Conservation (phyloP, 495 filamentous ascomycete genomes). For the Penicillium lividum region DNA sequence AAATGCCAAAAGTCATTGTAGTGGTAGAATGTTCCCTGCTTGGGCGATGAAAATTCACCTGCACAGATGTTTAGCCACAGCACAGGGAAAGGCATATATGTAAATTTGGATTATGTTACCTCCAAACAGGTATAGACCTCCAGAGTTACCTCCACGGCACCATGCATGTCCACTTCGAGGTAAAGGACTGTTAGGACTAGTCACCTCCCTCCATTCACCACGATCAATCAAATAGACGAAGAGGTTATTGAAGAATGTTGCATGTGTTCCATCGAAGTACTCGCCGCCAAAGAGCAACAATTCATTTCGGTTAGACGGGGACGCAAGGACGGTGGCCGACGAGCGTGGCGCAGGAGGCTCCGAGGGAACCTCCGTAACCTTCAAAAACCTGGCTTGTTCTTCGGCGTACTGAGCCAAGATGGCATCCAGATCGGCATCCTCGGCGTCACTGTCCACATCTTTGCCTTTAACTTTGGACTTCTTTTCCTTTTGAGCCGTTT, state of each 20-base stretch:
- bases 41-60: slow-evolving; percentile 72
- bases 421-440: slow-evolving; percentile 94
- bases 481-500: slow-evolving; percentile 75
- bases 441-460: slow-evolving; percentile 74
- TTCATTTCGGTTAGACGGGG: slow-evolving; percentile 82
- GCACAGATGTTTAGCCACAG: neutral
- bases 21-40: slow-evolving; percentile 98
- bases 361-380: slow-evolving; percentile 81
- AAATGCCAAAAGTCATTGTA: slow-evolving; percentile 98
- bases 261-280: slow-evolving; percentile 64
- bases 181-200: slow-evolving; percentile 86
- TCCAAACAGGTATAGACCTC: slow-evolving; percentile 89
- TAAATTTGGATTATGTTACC: slow-evolving; percentile 45
- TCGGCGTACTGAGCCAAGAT: slow-evolving; percentile 87
- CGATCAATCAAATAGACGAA: slow-evolving; percentile 85
- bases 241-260: slow-evolving; percentile 70
- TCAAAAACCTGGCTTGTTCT: slow-evolving; percentile 87
- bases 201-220: slow-evolving; percentile 86
- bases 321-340: slow-evolving; percentile 77
- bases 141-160: slow-evolving; percentile 81
- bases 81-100: slow-evolving; percentile 10
- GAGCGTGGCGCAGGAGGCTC: slow-evolving; percentile 76
- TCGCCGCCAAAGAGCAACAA: slow-evolving; percentile 90
- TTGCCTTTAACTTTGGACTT: slow-evolving; percentile 59
- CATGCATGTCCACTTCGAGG: slow-evolving; percentile 91